Evolutionary conservation across 306 rosid species (phyloP).

Genomic region (Ammopiptanthus mongolicus): DNA sequence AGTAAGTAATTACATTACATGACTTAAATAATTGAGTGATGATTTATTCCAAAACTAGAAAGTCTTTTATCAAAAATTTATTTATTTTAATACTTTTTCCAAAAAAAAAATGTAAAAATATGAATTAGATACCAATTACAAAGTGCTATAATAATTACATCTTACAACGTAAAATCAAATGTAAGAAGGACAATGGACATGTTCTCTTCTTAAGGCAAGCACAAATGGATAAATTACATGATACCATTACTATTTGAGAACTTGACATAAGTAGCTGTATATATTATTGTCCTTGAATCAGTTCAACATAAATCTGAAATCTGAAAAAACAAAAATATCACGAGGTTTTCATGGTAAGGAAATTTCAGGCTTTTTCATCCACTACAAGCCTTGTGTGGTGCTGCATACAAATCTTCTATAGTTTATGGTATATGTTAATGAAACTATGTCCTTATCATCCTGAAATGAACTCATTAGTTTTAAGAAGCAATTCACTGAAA

Average conservation of each 20-base stretch:
- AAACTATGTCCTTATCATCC: constrained; percentile 39
- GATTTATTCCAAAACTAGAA: neutral
- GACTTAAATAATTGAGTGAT: neutral
- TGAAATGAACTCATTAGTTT: constrained; percentile 26
- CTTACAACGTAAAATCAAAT: constrained; percentile 34
- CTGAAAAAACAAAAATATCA: constrained; percentile 28
- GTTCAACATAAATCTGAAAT: constrained; percentile 21
- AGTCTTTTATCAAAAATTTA: neutral
- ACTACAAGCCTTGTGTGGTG: constrained; percentile 49
- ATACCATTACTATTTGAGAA: neutral
- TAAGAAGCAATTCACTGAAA: constrained; percentile 12
- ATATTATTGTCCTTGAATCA: constrained; percentile 34
- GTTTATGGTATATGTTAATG: constrained; percentile 12
- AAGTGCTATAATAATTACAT: neutral
- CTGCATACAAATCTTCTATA: constrained; percentile 28
- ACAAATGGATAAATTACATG: constrained; percentile 29
- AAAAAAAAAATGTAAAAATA: neutral
- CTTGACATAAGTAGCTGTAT: constrained; percentile 25
- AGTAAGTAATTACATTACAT: neutral
- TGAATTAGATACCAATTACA: constrained; percentile 1
- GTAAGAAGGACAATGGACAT: constrained; percentile 26
- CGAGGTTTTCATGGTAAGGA: constrained; percentile 38
- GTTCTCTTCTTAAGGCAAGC: constrained; percentile 3
- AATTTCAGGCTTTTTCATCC: constrained; percentile 53
- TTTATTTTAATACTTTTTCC: neutral